Conservation (phyloP, 139 green algal species). For the Trebouxia sp. region DNA sequence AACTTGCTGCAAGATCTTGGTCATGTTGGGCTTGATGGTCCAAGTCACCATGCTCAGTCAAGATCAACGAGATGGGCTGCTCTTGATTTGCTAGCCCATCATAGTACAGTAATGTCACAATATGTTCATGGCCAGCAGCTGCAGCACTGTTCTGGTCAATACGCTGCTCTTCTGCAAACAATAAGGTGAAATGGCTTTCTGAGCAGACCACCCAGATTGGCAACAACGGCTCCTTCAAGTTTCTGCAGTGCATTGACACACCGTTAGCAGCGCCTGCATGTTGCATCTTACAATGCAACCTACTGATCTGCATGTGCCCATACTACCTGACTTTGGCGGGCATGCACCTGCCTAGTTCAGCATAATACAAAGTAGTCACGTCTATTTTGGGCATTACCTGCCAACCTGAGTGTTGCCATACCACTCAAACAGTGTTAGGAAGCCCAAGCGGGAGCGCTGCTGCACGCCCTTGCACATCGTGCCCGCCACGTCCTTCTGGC, state of each 20-base stretch:
- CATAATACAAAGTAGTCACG: not conserved
- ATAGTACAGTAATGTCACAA: conserved; percentile 42
- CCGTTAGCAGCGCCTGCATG: not conserved
- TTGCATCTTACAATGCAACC: not conserved
- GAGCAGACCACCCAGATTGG: conserved; percentile 48
- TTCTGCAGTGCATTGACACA: not conserved
- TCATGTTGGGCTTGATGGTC: not conserved
- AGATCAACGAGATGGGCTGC: not conserved
- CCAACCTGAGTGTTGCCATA: conserved; percentile 40
- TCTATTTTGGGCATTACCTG: not conserved
- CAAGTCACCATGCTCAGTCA: not conserved
- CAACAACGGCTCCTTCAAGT: conserved; percentile 38
- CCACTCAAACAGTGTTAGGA: conserved; percentile 51
- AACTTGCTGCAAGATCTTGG: not conserved
- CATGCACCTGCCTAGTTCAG: not conserved
- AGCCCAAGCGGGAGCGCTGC: conserved; percentile 25
- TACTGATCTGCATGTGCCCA: not conserved
- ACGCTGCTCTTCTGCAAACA: conserved; percentile 25
- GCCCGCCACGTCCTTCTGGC: conserved; percentile 31
- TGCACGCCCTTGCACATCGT: conserved; percentile 23
- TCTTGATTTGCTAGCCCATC: conserved; percentile 40
- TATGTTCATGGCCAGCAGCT: not conserved
- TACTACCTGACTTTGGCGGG: not conserved
- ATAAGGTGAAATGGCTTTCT: conserved; percentile 46
- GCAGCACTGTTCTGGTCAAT: not conserved